Evolutionary conservation across 2,329 filamentous ascomycete genomes (phyloP), one percentile per base, ranked within the genome.

Genomic region (Penicillium oxalicum): DNA sequence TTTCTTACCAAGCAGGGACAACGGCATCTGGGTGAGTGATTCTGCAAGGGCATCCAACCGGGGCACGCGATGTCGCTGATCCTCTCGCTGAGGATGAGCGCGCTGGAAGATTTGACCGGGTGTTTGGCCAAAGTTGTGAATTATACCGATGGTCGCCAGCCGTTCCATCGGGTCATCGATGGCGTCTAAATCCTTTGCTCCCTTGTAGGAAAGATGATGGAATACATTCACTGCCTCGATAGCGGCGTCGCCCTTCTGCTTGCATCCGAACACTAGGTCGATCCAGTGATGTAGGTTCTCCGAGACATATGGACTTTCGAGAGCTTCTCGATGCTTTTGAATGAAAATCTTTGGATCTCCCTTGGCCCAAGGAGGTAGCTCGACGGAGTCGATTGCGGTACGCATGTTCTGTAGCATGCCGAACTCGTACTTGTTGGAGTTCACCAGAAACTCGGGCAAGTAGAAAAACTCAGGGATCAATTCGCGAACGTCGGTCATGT

Each of bases 111-210:
- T 86, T 66, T 98, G 94, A 59, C 94, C 87, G 1, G 94, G 93
- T 1, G 94, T 98, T 67, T 98, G 93, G 0, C 93, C 93, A 68
- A 98, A 98, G 60, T 97, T 97, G 70, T 98, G 91, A 60, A 98
- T 97, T 58, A 96, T 95, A 32, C 89, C 89, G 46, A 95, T 96
- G 0, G 90, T 91, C 4, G 91, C 88, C 5, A 90, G 77, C 38
- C 90, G 80, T 68, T 97, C 91, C 48, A 91, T 82, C 0, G 88
- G 86, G 63, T 97, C 91, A 6, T 85, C 82, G 51, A 98, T 97
- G 45, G 83, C 84, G 66, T 98, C 93, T 4, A 98, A 74, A 65
- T 98, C 88, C 55, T 88, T 94, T 2, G 91, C 90, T 5, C 93
- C 94, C 52, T 91, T 87, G 63, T 98, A 98, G 0, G 91, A 97